Conservation (phyloP, 2,329 filamentous ascomycete species). For the Keithomyces neogunnii region DNA sequence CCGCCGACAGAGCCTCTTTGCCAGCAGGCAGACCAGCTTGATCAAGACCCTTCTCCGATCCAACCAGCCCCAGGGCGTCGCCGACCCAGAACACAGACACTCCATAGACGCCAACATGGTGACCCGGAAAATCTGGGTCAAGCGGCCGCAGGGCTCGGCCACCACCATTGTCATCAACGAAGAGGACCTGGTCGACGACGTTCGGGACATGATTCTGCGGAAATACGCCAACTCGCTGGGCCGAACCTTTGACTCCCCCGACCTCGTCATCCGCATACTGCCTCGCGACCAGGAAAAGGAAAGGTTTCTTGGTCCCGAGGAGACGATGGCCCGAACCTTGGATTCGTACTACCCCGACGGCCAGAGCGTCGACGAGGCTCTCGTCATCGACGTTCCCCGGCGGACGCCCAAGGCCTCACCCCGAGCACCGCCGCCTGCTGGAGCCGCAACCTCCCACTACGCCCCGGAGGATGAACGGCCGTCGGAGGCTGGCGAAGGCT, state of each 20-base stretch:
- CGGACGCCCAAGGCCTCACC: slow-evolving; percentile 78
- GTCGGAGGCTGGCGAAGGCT: slow-evolving; percentile 64
- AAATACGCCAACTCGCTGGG: slow-evolving; percentile 95
- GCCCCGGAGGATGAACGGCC: slow-evolving; percentile 56
- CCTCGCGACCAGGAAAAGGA: slow-evolving; percentile 61
- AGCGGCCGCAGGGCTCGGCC: slow-evolving; percentile 73
- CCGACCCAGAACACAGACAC: slow-evolving; percentile 13
- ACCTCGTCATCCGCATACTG: slow-evolving; percentile 70
- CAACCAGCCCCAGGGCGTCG: slow-evolving; percentile 11
- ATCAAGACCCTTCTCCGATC: slow-evolving; percentile 23
- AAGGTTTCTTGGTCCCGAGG: slow-evolving; percentile 74
- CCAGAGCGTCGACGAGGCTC: slow-evolving; percentile 79
- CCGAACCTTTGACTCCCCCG: slow-evolving; percentile 80
- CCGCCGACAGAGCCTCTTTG: slow-evolving; percentile 24
- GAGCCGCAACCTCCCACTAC: slow-evolving; percentile 39
- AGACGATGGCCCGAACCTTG: slow-evolving; percentile 67
- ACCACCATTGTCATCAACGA: slow-evolving; percentile 80
- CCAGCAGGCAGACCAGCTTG: slow-evolving; percentile 28
- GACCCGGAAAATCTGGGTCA: slow-evolving; percentile 89
- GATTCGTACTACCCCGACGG: slow-evolving; percentile 81
- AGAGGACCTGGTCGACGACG: slow-evolving; percentile 88
- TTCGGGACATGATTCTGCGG: slow-evolving; percentile 81
- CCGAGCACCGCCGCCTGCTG: slow-evolving; percentile 38
- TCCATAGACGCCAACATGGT: slow-evolving; percentile 44
- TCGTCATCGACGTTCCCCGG: slow-evolving; percentile 81